Evolutionary conservation across 1,139 yeast species (phyloP), one percentile per base, ranked within the genome.

Genomic region (Kazachstania sp.): DNA sequence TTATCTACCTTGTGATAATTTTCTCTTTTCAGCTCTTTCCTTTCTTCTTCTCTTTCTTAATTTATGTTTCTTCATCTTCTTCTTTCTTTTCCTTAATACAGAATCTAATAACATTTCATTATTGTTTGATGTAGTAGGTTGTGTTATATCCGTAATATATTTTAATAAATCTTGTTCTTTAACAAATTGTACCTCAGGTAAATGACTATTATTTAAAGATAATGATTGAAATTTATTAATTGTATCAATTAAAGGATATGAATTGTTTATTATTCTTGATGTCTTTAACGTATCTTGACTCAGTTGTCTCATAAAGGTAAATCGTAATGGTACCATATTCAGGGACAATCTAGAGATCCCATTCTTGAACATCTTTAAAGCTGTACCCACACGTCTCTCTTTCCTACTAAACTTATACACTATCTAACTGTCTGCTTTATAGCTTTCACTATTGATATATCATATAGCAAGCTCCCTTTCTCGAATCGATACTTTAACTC

Each of bases 41-140:
- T 59, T 54, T 67, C 72, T 78, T 75, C 86, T 79, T 75, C 86
- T 78, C 73, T 81, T 81, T 69, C 82, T 78, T 64, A 79, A 70
- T 67, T 81, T 81, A 64, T 81, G 86, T 65, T 81, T 81, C 72
- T 80, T 81, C 85, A 81, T 81, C 71, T 80, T 80, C 63, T 78
- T 75, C 64, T 81, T 72, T 68, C 86, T 76, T 60, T 81, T 81
- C 66, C 86, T 75, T 67, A 79, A 69, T 34, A 81, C 86, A 11
- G 84, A 78, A 61, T 80, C 85, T 52, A 72, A 45, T 37, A 51
- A 51, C 53, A 58, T 50, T 9, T 19, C 39, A 19, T 31, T 8
- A 31, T 34, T 31, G 5, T 35, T 15, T 18, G 13, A 15, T 6
- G 6, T 29, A 13, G 38, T 23, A 23, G 28, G 28, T 23, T 23